phyloP scores from a whole-genome alignment of 2,329 filamentous ascomycete genomes.

The Endoconidiophora laricicola region DNA sequence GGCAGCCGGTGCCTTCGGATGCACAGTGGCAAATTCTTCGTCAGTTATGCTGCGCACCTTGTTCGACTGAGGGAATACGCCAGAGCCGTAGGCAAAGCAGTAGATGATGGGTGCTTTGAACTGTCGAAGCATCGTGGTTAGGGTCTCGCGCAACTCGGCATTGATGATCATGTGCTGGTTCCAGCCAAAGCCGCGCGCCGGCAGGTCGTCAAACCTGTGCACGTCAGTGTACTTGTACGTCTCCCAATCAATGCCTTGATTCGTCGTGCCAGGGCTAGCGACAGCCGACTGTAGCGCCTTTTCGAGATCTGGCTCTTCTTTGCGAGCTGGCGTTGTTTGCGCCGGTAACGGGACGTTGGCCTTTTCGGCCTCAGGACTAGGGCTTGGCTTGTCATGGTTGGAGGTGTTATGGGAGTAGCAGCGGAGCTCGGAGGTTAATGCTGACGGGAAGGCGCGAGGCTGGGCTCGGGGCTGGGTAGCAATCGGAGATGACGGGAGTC shows the following conservation, averaged over 20 bases:
- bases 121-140: constrained; percentile 76
- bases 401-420: background rate
- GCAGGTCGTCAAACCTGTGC: constrained; percentile 28
- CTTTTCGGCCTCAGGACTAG: background rate
- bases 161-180: constrained; percentile 97
- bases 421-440: background rate
- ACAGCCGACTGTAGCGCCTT: constrained; percentile 7
- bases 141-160: constrained; percentile 79
- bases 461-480: background rate
- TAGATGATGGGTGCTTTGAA: constrained; percentile 90
- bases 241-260: constrained; percentile 23
- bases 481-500: background rate
- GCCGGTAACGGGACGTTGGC: background rate
- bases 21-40: constrained; percentile 45
- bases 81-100: constrained; percentile 93
- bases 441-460: background rate
- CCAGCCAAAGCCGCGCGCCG: constrained; percentile 54
- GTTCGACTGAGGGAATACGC: constrained; percentile 71
- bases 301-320: background rate
- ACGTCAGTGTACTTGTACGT: constrained; percentile 26
- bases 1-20: constrained; percentile 66
- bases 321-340: background rate
- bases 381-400: background rate
- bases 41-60: constrained; percentile 37
- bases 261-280: background rate